Evolutionary conservation across 164 flowering plant genomes (phyloP), one percentile per base, ranked within the genome.

Genomic region (Dillenia suffruticosa): DNA sequence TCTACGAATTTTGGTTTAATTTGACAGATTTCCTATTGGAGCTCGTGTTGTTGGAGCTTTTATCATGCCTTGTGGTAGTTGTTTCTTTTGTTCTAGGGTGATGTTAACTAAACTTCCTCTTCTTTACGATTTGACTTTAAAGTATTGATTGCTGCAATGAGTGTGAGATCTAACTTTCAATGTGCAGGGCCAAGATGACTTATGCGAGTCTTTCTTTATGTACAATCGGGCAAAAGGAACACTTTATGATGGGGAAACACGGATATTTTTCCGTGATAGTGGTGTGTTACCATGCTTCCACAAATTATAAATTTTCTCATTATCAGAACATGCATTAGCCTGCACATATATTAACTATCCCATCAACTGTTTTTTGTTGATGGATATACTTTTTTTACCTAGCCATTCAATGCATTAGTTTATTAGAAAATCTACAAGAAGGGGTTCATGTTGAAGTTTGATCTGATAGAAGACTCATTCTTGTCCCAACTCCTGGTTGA

Each of bases 11-110:
- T 58, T 46, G 17, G 63, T 54, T 57, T 2, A 7, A 32, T 56
- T 52, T 68, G 74, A 63, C 76, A 94, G 99, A 76, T 78, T 81
- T 73, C 97, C 99, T 49, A 46, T 95, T 70, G 99, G 99, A 59
- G 72, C 97, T 63, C 97, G 56, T 62, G 97, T 95, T 49, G 84
- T 92, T 56, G 99, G 97, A 64, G 96, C 97, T 65, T 95, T 95
- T 68, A 89, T 92, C 70, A 95, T 95, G 99, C 99, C 99, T 46
- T 95, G 99, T 65, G 99, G 99, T 17, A 86, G 74, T 75, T 95
- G 99, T 72, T 77, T 68, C 74, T 88, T 65, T 72, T 95, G 99
- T 77, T 78, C 85, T 45, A 85, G 84, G 99, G 99, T 92, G 67
- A 54, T 7, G 59, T 61, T 44, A 24, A 10, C 51, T 47, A 16